Base-by-base conservation (phyloP, 179 eudicot genomes). In the Sideroxylon spinosum region DNA sequence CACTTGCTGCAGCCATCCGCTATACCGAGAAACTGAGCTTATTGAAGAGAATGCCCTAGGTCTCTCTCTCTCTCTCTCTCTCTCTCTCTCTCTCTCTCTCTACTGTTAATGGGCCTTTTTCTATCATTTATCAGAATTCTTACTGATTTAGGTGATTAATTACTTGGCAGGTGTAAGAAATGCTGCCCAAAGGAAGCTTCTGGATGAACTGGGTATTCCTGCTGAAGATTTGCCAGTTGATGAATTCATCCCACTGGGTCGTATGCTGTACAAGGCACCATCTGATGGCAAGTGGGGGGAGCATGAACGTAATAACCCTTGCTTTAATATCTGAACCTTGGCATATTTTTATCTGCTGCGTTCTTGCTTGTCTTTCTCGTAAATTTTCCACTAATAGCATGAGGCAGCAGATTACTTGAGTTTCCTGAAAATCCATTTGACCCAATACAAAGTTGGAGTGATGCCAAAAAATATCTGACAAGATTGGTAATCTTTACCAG, bases 281-380 rank as follows among this genome's bases (percentile, higher is more conserved):
- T 95, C 99, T 1, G 99, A 95, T 81, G 99, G 99, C 60, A 95
- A 95, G 82, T 95, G 99, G 99, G 99, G 99, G 72, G 99, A 95
- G 85, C 97, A 95, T 76, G 99, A 95, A 90, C 84, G 99, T 95
- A 88, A 83, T 52, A 26, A 8, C 25, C 50, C 66, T 37, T 56
- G 49, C 70, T 22, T 68, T 22, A 4, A 9, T 26, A 48, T 37
- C 52, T 26, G 61, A 23, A 60, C 32, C n/a, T 75, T 13, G n/a
- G 8, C 11, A 7, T 44, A 23, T 44, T 61, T 37, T 6, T 6
- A 23, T 23, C 16, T n/a, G 25, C 56, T 22, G 57, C 59, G 22
- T 14, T 61, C 23, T 11, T 14, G 22, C 50, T 19, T 19, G 44
- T 25, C 46, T 32, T 7, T 50, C 52, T 75, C 8, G 1, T 37